Base-by-base conservation (phyloP, 106 monocot species). In the Posidonia australis region DNA sequence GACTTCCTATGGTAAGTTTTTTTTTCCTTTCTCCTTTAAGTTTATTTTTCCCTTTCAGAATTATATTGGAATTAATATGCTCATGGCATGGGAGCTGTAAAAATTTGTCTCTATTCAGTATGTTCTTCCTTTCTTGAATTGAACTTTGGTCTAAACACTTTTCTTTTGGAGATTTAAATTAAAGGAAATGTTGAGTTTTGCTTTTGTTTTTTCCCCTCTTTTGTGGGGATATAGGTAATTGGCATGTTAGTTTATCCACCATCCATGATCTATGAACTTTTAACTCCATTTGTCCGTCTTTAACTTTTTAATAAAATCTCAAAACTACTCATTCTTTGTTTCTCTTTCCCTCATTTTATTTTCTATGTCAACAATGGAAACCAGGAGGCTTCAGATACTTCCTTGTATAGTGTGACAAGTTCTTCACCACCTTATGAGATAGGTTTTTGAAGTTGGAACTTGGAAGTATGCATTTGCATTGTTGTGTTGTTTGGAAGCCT, bases 1-100 rank as follows among this genome's bases (percentile, higher is more conserved):
- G 96, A 90, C 62, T 96, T 96, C 67, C 87, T 96, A 51, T 96
- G 96, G 94, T 94, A 84, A 54, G 80, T 19, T 25, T 9, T 9
- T 59, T 23, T 11, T 27, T 31, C 59, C 30, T 11, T 12, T 17
- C 1, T 16, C 21, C 13, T 59, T 13, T 55, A 55, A 24, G 24
- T 59, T 17, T 31, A 5, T 31, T 13, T n/a, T 29, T 24, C 31
- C 1, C n/a, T n/a, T n/a, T 54, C n/a, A 17, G 22, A 36, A 7
- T 7, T 36, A 36, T 36, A 36, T 36, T 36, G n/a, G n/a, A n/a
- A n/a, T n/a, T n/a, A n/a, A n/a, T n/a, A n/a, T n/a, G n/a, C n/a
- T n/a, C n/a, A n/a, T n/a, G n/a, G n/a, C n/a, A n/a, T n/a, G n/a
- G n/a, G n/a, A n/a, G n/a, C n/a, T n/a, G n/a, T n/a, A n/a, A n/a